Evolutionary conservation across 2,329 filamentous ascomycete genomes (phyloP).

Genomic region (Paradendryphiella salina): DNA sequence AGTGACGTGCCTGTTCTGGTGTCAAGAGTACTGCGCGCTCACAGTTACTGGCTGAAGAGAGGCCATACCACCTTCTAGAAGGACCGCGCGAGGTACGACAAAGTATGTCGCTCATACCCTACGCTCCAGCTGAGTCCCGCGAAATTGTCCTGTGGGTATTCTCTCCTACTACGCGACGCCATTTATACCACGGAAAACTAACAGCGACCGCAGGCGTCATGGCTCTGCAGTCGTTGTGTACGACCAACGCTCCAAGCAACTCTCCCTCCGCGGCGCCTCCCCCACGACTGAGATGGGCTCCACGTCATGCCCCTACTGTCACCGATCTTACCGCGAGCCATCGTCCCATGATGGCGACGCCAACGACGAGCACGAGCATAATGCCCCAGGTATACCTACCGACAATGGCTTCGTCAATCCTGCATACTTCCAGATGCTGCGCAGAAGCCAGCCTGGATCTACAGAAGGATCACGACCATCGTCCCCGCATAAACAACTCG

Average conservation of each 20-base stretch:
- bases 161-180: not conserved
- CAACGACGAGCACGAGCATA: constrained; percentile 38
- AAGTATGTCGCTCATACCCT: constrained; percentile 73
- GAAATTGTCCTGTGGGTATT: constrained; percentile 76
- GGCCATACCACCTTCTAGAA: constrained; percentile 26
- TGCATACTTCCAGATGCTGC: constrained; percentile 94
- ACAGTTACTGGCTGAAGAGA: constrained; percentile 9
- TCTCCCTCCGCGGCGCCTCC: constrained; percentile 73
- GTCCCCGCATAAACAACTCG: constrained; percentile 54
- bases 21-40: constrained; percentile 5
- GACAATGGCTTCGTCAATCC: constrained; percentile 79
- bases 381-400: constrained; percentile 36
- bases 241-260: constrained; percentile 79
- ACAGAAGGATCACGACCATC: constrained; percentile 53
- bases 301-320: constrained; percentile 86
- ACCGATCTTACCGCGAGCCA: constrained; percentile 66
- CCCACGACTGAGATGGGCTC: constrained; percentile 58
- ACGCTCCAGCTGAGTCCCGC: constrained; percentile 70
- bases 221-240: constrained; percentile 90
- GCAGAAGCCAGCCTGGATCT: constrained; percentile 59
- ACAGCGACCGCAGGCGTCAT: constrained; percentile 68
- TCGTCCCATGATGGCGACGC: constrained; percentile 38
- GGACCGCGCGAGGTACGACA: constrained; percentile 38
- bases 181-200: constrained; percentile 9
- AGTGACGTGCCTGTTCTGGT: not conserved